Conservation (phyloP, 2,329 filamentous ascomycete genomes). For the Pyrenochaeta sp. region DNA sequence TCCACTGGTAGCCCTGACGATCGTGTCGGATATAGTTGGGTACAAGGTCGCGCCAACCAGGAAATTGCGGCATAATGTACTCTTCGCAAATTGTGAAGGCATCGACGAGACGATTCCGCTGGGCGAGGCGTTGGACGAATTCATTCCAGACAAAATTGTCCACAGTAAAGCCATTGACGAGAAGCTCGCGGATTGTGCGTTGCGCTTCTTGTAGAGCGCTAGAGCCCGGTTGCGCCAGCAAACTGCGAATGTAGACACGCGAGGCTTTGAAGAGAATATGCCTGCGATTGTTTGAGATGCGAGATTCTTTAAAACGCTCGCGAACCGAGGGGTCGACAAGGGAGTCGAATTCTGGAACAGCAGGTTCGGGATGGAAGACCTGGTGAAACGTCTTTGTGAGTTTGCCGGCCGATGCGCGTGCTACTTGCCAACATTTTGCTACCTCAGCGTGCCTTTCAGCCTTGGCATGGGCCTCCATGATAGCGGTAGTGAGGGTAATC, state of each 20-base stretch:
- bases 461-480: slow-evolving; percentile 73
- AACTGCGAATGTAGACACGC: slow-evolving; percentile 61
- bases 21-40: slow-evolving; percentile 35
- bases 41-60: slow-evolving; percentile 68
- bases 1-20: slow-evolving; percentile 31
- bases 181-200: slow-evolving; percentile 61
- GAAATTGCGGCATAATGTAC: slow-evolving; percentile 80
- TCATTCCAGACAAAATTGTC: slow-evolving; percentile 83
- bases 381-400: slow-evolving; percentile 44
- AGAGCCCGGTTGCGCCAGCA: slow-evolving; percentile 57
- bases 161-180: slow-evolving; percentile 73
- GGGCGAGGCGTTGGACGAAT: slow-evolving; percentile 73
- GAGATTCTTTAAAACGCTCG: slow-evolving; percentile 26
- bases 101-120: slow-evolving; percentile 65
- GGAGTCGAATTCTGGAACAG: slow-evolving; percentile 19
- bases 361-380: slow-evolving; percentile 44
- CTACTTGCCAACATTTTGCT: slow-evolving; percentile 71
- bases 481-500: slow-evolving; percentile 56
- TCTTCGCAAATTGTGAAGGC: slow-evolving; percentile 80
- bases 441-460: slow-evolving; percentile 68
- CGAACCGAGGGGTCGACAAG: slow-evolving; percentile 31
- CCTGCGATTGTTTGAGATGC: slow-evolving; percentile 49
- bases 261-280: slow-evolving; percentile 60
- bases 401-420: slow-evolving; percentile 62
- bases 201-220: slow-evolving; percentile 39